These are phyloP conservation scores for Lanmaoa rubissima DNA, from an alignment of 768 basidiomycete genomes.

Conservation along the genomic window DNA sequence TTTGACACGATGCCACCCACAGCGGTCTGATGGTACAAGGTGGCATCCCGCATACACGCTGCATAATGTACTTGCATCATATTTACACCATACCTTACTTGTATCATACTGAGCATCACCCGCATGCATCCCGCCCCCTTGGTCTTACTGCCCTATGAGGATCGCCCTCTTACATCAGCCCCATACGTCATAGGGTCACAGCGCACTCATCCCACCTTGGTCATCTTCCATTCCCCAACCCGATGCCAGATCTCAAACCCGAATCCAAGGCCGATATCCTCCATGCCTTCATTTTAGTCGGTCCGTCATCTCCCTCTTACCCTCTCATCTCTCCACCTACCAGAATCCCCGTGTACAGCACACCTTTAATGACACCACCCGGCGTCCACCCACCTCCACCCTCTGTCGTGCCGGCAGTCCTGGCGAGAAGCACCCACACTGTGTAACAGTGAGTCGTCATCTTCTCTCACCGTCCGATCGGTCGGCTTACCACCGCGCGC, in stretches of 20 bases:
- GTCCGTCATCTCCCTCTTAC: constrained; percentile 9
- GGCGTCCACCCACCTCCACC: constrained; percentile 54
- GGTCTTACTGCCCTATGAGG: neutral
- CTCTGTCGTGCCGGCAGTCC: constrained; percentile 50
- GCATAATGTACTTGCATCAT: constrained; percentile 29
- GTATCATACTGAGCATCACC: constrained; percentile 24
- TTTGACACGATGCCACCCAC: constrained; percentile 3
- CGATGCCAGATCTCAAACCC: constrained; percentile 16
- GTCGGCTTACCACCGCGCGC: constrained; percentile 13
- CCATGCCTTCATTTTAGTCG: constrained; percentile 44
- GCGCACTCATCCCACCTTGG: neutral
- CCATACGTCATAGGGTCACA: constrained; percentile 24
- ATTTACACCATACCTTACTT: constrained; percentile 22
- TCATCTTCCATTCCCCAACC: constrained; percentile 18
- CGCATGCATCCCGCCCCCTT: constrained; percentile 11
- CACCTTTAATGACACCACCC: constrained; percentile 57
- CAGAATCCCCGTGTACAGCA: constrained; percentile 45
- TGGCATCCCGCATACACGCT: constrained; percentile 16
- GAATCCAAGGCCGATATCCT: constrained; percentile 32
- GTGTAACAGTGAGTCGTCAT: constrained; percentile 49
- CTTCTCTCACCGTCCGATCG: constrained; percentile 1
- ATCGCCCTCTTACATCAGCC: constrained; percentile 10
- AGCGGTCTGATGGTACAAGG: constrained; percentile 5
- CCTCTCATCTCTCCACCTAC: constrained; percentile 4
- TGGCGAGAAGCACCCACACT: constrained; percentile 42